Percentiles rank a stretch among this genome's conserved stretches.
Conservation (phyloP, 2,329 filamentous ascomycete species). For the Dactylellina sp. region DNA sequence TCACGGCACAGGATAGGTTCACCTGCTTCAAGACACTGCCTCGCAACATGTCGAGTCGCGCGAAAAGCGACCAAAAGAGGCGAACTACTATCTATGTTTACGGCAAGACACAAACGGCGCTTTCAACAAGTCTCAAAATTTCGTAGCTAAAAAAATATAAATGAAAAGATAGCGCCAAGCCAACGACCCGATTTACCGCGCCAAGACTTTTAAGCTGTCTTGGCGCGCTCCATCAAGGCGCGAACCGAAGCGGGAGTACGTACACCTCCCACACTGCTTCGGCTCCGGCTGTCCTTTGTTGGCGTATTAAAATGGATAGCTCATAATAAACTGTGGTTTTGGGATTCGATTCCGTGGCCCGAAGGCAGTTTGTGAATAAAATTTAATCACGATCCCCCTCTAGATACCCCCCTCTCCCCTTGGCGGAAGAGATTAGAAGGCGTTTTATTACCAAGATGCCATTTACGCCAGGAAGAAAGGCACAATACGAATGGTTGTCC, state of each 20-base stretch:
- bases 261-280: slow-evolving; percentile 19
- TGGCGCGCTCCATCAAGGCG: slow-evolving; percentile 7
- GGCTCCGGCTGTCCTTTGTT: background rate
- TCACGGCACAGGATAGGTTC: background rate
- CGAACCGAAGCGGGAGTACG: slow-evolving; percentile 28
- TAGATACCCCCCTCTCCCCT: too few species aligned
- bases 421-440: too few species aligned
- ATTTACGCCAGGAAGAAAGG: too few species aligned
- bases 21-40: background rate
- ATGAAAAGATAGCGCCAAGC: slow-evolving; percentile 33
- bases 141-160: background rate
- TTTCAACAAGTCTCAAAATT: background rate
- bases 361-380: background rate
- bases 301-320: background rate
- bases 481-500: too few species aligned
- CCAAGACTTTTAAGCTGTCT: background rate
- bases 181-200: background rate
- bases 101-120: too few species aligned
- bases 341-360: background rate
- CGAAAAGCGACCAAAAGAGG: too few species aligned
- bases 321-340: background rate
- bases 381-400: too few species aligned
- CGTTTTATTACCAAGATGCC: too few species aligned
- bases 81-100: background rate
- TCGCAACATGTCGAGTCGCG: too few species aligned